Base-by-base conservation (phyloP, 1,139 yeast genomes). In the Diutina pseudorugosa region DNA sequence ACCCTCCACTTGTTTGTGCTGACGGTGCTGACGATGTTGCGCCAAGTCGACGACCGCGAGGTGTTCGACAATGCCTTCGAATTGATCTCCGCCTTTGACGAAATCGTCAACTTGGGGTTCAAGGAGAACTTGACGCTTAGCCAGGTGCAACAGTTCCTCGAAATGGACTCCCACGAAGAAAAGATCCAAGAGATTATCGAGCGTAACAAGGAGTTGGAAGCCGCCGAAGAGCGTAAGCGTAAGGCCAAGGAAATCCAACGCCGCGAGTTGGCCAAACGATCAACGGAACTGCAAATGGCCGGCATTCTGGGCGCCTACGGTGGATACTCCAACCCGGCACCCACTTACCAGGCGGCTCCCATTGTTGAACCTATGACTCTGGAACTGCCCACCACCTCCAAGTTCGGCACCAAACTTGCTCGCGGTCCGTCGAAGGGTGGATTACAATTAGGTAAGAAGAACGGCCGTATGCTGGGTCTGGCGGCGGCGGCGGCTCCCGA, bases 91-190 rank as follows among this genome's bases (percentile, higher is more conserved):
- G 95, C 98, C 2, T 93, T 94, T 64, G 98, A 94, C 67, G 98
- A 94, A 69, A 87, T 93, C 55, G 82, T 93, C 60, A 83, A 83
- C 53, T 75, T 88, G 69, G 99, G 98, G 16, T 90, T 85, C 72
- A 83, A 89, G 61, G 99, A 94, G 67, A 87, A 89, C 67, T 73
- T 93, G 60, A 82, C 94, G 0, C 67, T 86, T 59, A 70, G 83
- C 54, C 98, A 93, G 72, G 89, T 94, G 58, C 83, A 82, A 66
- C 87, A 95, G 16, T 93, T 88, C 70, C 75, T 94, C 70, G 94
- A 90, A 65, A 93, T 94, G 98, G 98, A 94, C 69, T 86, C 96
- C 44, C 98, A 93, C 65, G 98, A 94, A 70, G 99, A 94, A 70
- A 91, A 89, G 74, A 91, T 94, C 63, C 98, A 93, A 73, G 98